Evolutionary conservation across 768 basidiomycete genomes (phyloP).

Genomic region (Boletus eberwhitei): DNA sequence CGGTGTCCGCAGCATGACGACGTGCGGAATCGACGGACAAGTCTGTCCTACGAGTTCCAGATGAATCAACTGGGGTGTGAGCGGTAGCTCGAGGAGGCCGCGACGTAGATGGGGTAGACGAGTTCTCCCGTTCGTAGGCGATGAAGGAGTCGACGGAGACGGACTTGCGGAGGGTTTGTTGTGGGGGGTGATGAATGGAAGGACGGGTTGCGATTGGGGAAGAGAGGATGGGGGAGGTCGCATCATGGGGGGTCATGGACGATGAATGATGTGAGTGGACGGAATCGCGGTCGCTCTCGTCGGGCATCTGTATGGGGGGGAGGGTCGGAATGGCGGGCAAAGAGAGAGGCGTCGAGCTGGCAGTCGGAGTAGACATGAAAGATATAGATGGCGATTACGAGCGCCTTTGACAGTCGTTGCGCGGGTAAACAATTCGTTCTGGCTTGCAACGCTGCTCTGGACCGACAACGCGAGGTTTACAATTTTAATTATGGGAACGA

Average conservation of each 20-base stretch:
- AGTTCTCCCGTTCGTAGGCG: conserved; percentile 39
- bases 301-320: conserved; percentile 44
- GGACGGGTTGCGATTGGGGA: conserved; percentile 30
- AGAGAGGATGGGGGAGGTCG: conserved; percentile 42
- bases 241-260: conserved; percentile 36
- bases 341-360: conserved; percentile 23
- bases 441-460: conserved; percentile 1
- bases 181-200: conserved; percentile 24
- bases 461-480: conserved; percentile 6
- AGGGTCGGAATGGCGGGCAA: conserved; percentile 40
- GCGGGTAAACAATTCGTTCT: neutral
- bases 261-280: conserved; percentile 24
- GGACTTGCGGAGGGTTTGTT: conserved; percentile 59
- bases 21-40: conserved; percentile 25
- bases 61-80: conserved; percentile 34
- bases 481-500: conserved; percentile 23
- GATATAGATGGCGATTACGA: conserved; percentile 15
- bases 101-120: conserved; percentile 28
- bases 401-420: neutral
- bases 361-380: conserved; percentile 20
- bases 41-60: conserved; percentile 31
- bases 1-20: conserved; percentile 24
- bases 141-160: conserved; percentile 77
- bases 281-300: conserved; percentile 24
- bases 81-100: conserved; percentile 39